A percentile compares a stretch with the other conserved stretches of the same genome.
Evolutionary conservation across 371 early-diverging fungal genomes (phyloP).

Genomic region (Apophysomyces ossiformis): DNA sequence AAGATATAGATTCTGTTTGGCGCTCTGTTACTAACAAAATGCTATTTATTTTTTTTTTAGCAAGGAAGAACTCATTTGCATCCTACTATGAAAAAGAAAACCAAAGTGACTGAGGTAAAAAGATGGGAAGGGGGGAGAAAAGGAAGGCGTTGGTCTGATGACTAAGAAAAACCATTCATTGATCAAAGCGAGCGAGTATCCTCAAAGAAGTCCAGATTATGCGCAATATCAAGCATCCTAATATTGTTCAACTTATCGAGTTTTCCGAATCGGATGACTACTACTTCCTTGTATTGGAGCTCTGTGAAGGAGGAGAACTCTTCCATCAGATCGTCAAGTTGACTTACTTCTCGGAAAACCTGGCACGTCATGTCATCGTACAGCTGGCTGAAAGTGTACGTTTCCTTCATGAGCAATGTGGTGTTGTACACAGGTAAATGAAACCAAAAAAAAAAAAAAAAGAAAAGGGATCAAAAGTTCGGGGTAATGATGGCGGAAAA

Average conservation of each 20-base stretch:
- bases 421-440: constrained; percentile 81
- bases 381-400: constrained; percentile 91
- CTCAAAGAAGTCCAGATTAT: constrained; percentile 89
- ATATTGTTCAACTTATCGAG: constrained; percentile 49
- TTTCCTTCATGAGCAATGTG: constrained; percentile 87
- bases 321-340: constrained; percentile 83
- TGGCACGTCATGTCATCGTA: constrained; percentile 79
- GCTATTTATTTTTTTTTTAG: neutral
- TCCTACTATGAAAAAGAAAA: constrained; percentile 19
- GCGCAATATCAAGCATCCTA: constrained; percentile 62
- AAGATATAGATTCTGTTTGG: neutral
- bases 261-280: constrained; percentile 64
- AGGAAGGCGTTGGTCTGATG: neutral
- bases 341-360: constrained; percentile 78
- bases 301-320: constrained; percentile 85
- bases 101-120: constrained; percentile 20
- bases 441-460: neutral
- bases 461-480: too few relatives aligned
- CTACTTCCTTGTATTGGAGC: constrained; percentile 86
- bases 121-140: neutral
- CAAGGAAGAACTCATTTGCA: constrained; percentile 19
- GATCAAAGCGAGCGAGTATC: constrained; percentile 70
- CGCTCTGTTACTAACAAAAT: neutral
- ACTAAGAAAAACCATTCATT: constrained; percentile 8
- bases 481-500: neutral